Evolutionary conservation across 257 asterid species (phyloP), one percentile per base, ranked within the genome.

Genomic region (Verbena officinalis): DNA sequence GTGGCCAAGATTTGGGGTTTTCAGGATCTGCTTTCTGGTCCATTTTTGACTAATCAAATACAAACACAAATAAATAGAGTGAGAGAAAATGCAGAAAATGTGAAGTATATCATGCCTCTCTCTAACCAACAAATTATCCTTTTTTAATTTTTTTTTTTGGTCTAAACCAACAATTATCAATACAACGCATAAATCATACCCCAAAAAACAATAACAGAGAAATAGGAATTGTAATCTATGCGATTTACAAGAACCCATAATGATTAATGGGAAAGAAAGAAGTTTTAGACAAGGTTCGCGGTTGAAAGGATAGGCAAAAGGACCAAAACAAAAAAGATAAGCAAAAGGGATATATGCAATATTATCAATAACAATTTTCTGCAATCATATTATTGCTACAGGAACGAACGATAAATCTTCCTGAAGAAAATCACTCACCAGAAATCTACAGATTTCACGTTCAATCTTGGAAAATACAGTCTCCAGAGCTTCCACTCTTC

Each of bases 401-500:
- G n/a, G 40, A 7, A 36, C 40, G 60, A 31, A 33, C 52, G 36
- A 34, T 33, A 27, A 23, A 12, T 43, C 7, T 30, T 55, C 12
- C 27, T 3, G 40, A 27, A 4, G 50, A 60, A 57, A 72, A 50
- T 17, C 31, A 76, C 87, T 72, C 56, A 84, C 91, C 83, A 84
- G 84, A 62, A 81, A 80, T 58, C 95, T 91, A 68, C 95, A 86
- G 64, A 93, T 83, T 79, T 87, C 96, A 69, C 78, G 99, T 75
- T 93, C 99, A 64, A 90, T 90, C 75, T 88, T 93, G 60, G 99
- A 93, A 79, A 81, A 93, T 30, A 95, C 85, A 30, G 99, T 93
- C 75, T 86, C 97, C 72, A 93, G 77, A 69, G 97, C 96, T 80
- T 85, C 95, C 80, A 93, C 99, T 73, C 99, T 79, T 56, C 99